Evolutionary conservation across 2,329 filamentous ascomycete genomes (phyloP).

Genomic region (Rhinocladiella similis): DNA sequence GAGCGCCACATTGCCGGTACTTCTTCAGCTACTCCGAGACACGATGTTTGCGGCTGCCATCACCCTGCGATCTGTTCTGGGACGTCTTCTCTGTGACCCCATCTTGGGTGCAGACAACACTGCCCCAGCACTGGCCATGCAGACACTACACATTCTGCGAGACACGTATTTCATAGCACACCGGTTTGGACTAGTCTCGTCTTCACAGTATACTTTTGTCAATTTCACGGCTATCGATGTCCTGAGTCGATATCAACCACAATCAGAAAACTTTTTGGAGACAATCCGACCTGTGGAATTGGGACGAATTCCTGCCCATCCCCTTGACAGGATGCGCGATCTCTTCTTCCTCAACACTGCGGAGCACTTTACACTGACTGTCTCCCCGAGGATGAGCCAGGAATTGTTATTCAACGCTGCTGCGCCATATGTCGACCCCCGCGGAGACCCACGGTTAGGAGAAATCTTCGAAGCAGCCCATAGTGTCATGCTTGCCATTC

Average conservation of each 20-base stretch:
- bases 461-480: slow-evolving; percentile 88
- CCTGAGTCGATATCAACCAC: slow-evolving; percentile 67
- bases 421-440: slow-evolving; percentile 69
- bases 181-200: slow-evolving; percentile 69
- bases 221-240: slow-evolving; percentile 82
- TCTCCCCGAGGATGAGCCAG: slow-evolving; percentile 69
- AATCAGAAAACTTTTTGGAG: slow-evolving; percentile 66
- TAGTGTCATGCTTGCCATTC: slow-evolving; percentile 74
- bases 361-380: slow-evolving; percentile 74
- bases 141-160: slow-evolving; percentile 71
- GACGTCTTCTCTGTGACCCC: slow-evolving; percentile 61
- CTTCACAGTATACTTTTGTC: slow-evolving; percentile 82
- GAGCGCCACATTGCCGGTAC: slow-evolving; percentile 64
- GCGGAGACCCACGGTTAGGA: slow-evolving; percentile 57
- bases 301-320: slow-evolving; percentile 60
- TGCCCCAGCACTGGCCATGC: slow-evolving; percentile 67
- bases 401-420: slow-evolving; percentile 72
- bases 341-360: slow-evolving; percentile 85
- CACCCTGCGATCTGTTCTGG: slow-evolving; percentile 71
- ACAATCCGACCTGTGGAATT: slow-evolving; percentile 59
- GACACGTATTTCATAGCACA: slow-evolving; percentile 81
- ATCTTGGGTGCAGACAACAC: slow-evolving; percentile 55
- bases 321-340: slow-evolving; percentile 72
- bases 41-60: slow-evolving; percentile 75
- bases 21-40: slow-evolving; percentile 76